Base-by-base conservation (phyloP, 345 rosid species). In the Gossypium sturtianum region DNA sequence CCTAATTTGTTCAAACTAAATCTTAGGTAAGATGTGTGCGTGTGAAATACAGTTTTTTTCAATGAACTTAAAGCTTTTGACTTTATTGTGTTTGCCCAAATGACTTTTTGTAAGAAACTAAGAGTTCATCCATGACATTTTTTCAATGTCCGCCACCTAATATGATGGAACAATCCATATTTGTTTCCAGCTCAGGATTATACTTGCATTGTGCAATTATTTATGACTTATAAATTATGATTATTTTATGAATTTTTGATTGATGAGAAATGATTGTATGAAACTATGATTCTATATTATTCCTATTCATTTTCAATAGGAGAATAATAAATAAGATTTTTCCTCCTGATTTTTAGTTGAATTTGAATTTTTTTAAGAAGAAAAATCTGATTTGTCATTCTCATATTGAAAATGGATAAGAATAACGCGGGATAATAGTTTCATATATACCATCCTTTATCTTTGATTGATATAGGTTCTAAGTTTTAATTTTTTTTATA, bases 221-320 rank as follows among this genome's bases (percentile, higher is more conserved):
- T 5, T 34, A 34, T 34, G 41, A 34, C 7, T 34, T 34, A 34
- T 34, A 34, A 34, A 34, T 34, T 34, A 34, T 5, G 0, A 34
- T 34, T 34, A 34, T 34, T 34, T 34, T 34, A 34, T 34, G 7
- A 34, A 34, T 4, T 34, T 34, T 34, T 34, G 7, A 5, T 34
- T 34, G 1, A 34, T 34, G 1, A 34, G 34, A 34, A 34, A 34
- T 4, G 1, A 34, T 34, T 4, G 5, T 34, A 34, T 34, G 1
- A 34, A 34, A 4, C 1, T 34, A 34, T 34, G 0, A 4, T 34
- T 34, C 0, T 0, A 34, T 0, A 3, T 34, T 0, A 34, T 34
- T 0, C 0, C 0, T 4, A 4, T 4, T 4, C 0, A 1, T 34
- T 34, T 34, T 0, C 3, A 34, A 34, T 34, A 34, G 6, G 1